Evolutionary conservation across 805 yeast species (phyloP), one percentile per base, ranked within the genome.

Genomic region (Wickerhamiella azyma): DNA sequence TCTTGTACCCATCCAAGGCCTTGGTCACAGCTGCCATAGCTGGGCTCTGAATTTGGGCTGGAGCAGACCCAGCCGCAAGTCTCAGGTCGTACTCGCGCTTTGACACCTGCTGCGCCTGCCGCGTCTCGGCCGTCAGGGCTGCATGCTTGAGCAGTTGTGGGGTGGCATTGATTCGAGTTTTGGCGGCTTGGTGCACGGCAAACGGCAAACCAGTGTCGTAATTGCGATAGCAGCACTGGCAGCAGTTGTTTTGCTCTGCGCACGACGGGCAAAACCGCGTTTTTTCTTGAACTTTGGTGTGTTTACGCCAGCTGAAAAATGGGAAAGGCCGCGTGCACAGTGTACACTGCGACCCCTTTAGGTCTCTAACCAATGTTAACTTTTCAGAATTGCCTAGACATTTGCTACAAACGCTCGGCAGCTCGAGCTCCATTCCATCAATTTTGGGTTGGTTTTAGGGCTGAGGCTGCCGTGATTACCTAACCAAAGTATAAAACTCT

Each of bases 151-250:
- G 39, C 32, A 37, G 32, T 39, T 32, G 39, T 11, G 44, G 44
- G 24, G 44, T 37, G 10, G 44, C 16, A 14, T 41, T 32, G 9
- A 21, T n/a, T 10, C 44, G 21, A 50, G 51, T 18, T 7, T 29
- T 17, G 10, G 94, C 83, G 1, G 85, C 77, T 56, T 88, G 96
- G 52, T 96, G 68, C 6, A 85, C 64, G 9, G 78, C 75, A 14
- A 85, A 59, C 0, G 94, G 85, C n/a, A 92, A 75, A 3, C 86
- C 84, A 65, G 77, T 83, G 26, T 79, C 75, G 37, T 88, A 65
- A 64, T 89, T 97, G 29, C 81, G 61, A 75, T 85, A 73, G 61
- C 98, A 89, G 19, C 77, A 66, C 60, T 92, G 97, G 59, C 98
- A 89, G 55, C 94, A 81, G 63, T 84, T 81, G 49, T 80, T 72